These are phyloP conservation scores for Chaetothyriales sp. DNA, from an alignment of 2,329 filamentous ascomycete genomes.

Conservation along the genomic window DNA sequence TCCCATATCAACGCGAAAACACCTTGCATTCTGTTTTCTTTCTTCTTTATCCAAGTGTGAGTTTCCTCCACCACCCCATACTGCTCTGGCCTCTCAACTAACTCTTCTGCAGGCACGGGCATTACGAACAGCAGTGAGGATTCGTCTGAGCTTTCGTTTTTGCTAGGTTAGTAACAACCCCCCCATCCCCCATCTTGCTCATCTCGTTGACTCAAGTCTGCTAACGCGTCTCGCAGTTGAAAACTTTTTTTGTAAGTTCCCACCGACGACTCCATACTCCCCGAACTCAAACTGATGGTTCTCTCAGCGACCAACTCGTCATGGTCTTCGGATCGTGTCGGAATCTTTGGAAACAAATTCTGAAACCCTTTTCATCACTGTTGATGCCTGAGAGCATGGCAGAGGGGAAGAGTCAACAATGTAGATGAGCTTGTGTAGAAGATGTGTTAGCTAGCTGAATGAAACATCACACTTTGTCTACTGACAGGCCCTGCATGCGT, in stretches of 20 bases:
- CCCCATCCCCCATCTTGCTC: neutral
- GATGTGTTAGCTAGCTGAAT: neutral
- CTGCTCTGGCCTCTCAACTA: neutral
- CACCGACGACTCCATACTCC: neutral
- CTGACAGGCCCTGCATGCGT: neutral
- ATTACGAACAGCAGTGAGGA: slow-evolving; percentile 68
- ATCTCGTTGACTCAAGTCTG: neutral
- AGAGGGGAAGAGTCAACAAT: slow-evolving; percentile 12
- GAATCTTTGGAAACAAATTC: slow-evolving; percentile 54
- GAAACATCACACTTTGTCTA: neutral
- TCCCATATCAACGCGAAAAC: neutral
- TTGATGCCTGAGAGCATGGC: slow-evolving; percentile 9
- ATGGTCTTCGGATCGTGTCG: slow-evolving; percentile 53
- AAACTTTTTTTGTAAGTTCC: slow-evolving; percentile 48
- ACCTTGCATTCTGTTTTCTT: slow-evolving; percentile 26
- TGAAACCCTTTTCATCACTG: slow-evolving; percentile 15
- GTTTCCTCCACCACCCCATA: neutral
- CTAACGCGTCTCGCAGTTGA: slow-evolving; percentile 19
- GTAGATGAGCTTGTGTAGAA: neutral
- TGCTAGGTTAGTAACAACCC: slow-evolving; percentile 48
- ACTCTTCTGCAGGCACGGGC: slow-evolving; percentile 44
- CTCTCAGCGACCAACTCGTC: slow-evolving; percentile 47
- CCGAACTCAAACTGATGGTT: neutral
- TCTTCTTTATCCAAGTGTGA: slow-evolving; percentile 34
- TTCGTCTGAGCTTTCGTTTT: slow-evolving; percentile 69